Evolutionary conservation across 768 basidiomycete species (phyloP), one percentile per base, ranked within the genome.

Genomic region (Coprinopsis sp.): DNA sequence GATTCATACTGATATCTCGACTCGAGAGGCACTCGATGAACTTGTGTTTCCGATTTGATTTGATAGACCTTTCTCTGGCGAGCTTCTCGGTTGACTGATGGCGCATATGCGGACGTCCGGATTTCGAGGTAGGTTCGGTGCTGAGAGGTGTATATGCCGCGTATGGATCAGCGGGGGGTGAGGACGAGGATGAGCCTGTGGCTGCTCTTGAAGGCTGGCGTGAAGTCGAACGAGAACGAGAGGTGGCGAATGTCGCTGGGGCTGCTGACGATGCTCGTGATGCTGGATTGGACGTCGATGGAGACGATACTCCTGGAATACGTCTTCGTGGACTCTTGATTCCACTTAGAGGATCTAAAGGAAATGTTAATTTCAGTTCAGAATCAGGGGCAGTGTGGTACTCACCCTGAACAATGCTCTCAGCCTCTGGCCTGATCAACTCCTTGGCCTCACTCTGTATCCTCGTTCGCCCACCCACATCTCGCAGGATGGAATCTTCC

Each of bases 1-100:
- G 89, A 16, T 80, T 89, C 37, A 96, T 85, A 61, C 91, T 85
- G 39, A 94, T 83, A 53, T 91, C 87, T 44, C 84, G 80, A 49
- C 74, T 76, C 23, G 73, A 75, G 33, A 95, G 66, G 61, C 87
- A 91, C 48, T 87, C 84, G 31, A 88, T 68, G 60, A 95, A 92
- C 58, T 91, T 93, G 50, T 82, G 76, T 44, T 81, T 78, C 53
- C 87, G 76, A 58, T 86, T 89, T 10, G 84, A 81, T 47, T 81
- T 78, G 61, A 91, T 86, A 8, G 88, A 91, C 14, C 78, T 76
- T 63, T 89, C 85, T 18, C 87, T 78, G 58, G 78, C 67, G 14
- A 86, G 72, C 54, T 80, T 85, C 58, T 79, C 81, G 24, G 40
- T 42, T 2, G 76, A 69, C 45, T 69, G 72, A 49, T 78, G 41